Conservation (phyloP, 2,329 filamentous ascomycete genomes). For the Sordariomycetes sp. region DNA sequence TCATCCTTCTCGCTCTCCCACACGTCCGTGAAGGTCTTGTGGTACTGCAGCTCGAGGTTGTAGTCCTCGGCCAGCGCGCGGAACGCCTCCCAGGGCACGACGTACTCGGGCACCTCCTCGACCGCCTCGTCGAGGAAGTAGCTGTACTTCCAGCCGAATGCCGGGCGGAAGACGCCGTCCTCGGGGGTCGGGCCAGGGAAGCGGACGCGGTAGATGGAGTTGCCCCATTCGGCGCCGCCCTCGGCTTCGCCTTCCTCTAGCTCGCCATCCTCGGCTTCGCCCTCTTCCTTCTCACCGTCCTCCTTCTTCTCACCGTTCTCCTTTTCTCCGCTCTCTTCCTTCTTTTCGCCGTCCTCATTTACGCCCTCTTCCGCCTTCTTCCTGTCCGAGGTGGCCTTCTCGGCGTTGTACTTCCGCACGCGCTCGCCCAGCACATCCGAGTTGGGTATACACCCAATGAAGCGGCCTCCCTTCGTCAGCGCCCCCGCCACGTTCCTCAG, state of each 20-base stretch:
- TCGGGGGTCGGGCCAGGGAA: conserved; percentile 74
- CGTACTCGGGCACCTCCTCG: conserved; percentile 91
- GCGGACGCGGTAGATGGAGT: conserved; percentile 79
- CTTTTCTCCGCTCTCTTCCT: conserved; percentile 19
- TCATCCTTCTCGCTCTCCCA: conserved; percentile 90
- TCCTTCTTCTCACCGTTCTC: conserved; percentile 35
- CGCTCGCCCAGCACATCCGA: conserved; percentile 75
- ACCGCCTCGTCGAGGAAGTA: conserved; percentile 95
- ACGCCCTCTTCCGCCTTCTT: conserved; percentile 19
- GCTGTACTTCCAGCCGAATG: conserved; percentile 95
- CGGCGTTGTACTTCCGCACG: conserved; percentile 63
- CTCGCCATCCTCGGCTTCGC: conserved; percentile 27
- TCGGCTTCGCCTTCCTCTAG: conserved; percentile 49
- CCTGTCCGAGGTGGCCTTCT: conserved; percentile 24
- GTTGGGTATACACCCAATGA: conserved; percentile 94
- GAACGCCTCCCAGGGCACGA: conserved; percentile 97
- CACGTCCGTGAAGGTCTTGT: conserved; percentile 79
- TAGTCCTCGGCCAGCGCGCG: conserved; percentile 91
- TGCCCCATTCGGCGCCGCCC: conserved; percentile 72
- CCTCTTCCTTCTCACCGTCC: conserved; percentile 26
- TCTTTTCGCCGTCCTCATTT: conserved; percentile 18
- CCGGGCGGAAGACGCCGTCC: conserved; percentile 84
- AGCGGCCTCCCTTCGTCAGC: conserved; percentile 85
- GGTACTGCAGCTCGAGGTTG: conserved; percentile 90
- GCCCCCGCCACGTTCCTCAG: conserved; percentile 81